Conservation (phyloP, 768 basidiomycete genomes). For the Leccinum ochraceum region DNA sequence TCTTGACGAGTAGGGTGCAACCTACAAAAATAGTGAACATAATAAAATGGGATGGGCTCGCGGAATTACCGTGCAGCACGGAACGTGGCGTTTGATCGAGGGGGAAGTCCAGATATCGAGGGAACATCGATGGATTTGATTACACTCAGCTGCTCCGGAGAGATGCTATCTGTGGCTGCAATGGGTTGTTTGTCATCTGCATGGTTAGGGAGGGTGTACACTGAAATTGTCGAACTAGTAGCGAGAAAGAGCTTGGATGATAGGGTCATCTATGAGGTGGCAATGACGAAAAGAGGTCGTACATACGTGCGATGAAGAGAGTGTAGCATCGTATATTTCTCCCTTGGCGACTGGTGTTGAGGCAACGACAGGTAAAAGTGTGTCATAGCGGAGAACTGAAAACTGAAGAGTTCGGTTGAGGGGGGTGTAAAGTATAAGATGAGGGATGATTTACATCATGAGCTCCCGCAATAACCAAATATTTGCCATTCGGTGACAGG, state of each 20-base stretch:
- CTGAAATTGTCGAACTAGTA: constrained; percentile 61
- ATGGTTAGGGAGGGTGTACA: constrained; percentile 55
- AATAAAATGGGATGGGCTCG: neutral
- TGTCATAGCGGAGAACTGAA: constrained; percentile 65
- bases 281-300: neutral
- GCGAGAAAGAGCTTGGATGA: constrained; percentile 59
- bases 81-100: constrained; percentile 51
- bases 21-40: constrained; percentile 38
- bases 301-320: constrained; percentile 65
- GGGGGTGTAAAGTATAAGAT: constrained; percentile 15
- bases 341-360: constrained; percentile 58
- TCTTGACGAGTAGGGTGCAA: constrained; percentile 54
- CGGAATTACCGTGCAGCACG: constrained; percentile 56
- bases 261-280: neutral
- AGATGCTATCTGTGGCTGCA: constrained; percentile 19
- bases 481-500: constrained; percentile 65
- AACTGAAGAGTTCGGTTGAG: constrained; percentile 42
- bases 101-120: constrained; percentile 42
- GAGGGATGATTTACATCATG: constrained; percentile 53
- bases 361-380: constrained; percentile 48
- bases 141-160: constrained; percentile 38
- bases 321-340: constrained; percentile 86
- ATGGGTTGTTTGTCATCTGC: constrained; percentile 1
- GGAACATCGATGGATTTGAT: constrained; percentile 58
- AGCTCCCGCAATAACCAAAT: constrained; percentile 73